These are phyloP conservation scores for Nidularia pulvinata DNA, from an alignment of 768 basidiomycete species.

Conservation along the genomic window DNA sequence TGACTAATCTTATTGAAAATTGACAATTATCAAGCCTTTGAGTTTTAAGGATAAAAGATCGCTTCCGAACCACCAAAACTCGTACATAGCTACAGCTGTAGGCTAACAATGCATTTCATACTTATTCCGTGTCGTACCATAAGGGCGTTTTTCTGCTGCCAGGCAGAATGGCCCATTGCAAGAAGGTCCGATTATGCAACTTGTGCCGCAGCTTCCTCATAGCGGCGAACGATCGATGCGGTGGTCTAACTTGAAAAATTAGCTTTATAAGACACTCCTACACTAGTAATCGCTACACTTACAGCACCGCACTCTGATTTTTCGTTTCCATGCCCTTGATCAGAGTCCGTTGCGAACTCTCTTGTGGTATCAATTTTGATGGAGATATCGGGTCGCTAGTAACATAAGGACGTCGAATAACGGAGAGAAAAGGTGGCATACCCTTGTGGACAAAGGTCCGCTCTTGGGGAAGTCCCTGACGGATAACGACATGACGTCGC, in stretches of 20 bases:
- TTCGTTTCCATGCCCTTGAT: slow-evolving; percentile 24
- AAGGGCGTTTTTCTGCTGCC: not conserved
- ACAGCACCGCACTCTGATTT: slow-evolving; percentile 5
- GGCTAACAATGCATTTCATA: too few species aligned
- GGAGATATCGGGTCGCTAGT: slow-evolving; percentile 44
- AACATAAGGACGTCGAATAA: not conserved
- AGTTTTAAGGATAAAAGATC: too few species aligned
- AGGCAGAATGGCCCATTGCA: not conserved
- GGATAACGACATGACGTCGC: slow-evolving; percentile 36
- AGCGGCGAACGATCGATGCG: not conserved
- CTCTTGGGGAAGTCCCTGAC: slow-evolving; percentile 35
- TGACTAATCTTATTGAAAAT: too few species aligned
- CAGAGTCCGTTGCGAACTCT: slow-evolving; percentile 42
- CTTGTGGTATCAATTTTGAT: slow-evolving; percentile 58
- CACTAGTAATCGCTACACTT: not conserved
- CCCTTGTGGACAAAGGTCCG: slow-evolving; percentile 25
- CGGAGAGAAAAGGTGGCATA: slow-evolving; percentile 7
- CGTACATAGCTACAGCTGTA: too few species aligned
- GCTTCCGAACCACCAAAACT: too few species aligned
- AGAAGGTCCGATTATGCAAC: not conserved
- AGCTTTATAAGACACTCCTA: not conserved
- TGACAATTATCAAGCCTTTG: too few species aligned
- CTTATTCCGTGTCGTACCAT: not conserved
- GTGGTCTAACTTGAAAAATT: not conserved
- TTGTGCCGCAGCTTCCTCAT: not conserved